These are phyloP conservation scores for Dujonia santamariae DNA, from an alignment of 1,139 yeast genomes.

Conservation along the genomic window DNA sequence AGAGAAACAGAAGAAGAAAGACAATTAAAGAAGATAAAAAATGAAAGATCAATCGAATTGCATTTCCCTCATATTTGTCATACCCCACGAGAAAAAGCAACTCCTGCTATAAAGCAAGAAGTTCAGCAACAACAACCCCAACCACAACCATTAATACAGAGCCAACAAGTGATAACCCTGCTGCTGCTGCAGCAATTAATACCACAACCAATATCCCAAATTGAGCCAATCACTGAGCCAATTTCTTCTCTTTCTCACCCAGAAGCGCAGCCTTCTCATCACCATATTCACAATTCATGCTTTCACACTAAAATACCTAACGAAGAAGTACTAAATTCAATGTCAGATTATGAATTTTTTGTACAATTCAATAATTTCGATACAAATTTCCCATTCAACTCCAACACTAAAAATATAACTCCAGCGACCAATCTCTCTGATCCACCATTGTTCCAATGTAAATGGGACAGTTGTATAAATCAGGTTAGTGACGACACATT, in stretches of 20 bases:
- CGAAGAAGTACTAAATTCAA: constrained; percentile 14
- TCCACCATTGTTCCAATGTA: constrained; percentile 30
- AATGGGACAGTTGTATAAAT: constrained; percentile 55
- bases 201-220: constrained; percentile 4
- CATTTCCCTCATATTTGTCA: constrained; percentile 43
- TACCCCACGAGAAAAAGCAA: constrained; percentile 10
- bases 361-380: constrained; percentile 38
- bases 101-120: background rate
- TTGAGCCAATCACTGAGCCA: background rate
- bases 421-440: constrained; percentile 1
- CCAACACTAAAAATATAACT: background rate
- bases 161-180: background rate
- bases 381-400: background rate
- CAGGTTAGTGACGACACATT: constrained; percentile 43
- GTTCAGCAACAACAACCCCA: constrained; percentile 1
- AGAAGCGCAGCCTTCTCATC: constrained; percentile 9
- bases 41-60: constrained; percentile 13
- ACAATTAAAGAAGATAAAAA: constrained; percentile 4
- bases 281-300: constrained; percentile 43
- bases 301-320: constrained; percentile 44
- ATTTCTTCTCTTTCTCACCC: background rate
- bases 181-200: constrained; percentile 1
- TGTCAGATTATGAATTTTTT: constrained; percentile 42
- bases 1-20: constrained; percentile 12
- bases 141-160: background rate